These are phyloP conservation scores for Naganishia vishniacii DNA, from an alignment of 768 basidiomycete genomes.

Conservation along the genomic window DNA sequence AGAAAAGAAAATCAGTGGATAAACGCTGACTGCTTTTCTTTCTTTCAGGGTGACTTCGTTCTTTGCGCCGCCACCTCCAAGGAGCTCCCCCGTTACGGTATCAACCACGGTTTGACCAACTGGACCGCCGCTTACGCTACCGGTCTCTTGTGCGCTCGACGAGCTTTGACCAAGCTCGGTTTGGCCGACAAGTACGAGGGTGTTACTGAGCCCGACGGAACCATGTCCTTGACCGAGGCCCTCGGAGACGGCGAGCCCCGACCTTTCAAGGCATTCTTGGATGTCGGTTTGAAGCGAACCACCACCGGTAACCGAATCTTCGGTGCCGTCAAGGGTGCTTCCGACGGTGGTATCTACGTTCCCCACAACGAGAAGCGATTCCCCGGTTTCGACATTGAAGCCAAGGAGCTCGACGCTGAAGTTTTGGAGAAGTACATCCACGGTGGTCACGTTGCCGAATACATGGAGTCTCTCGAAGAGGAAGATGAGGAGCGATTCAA, in stretches of 20 bases:
- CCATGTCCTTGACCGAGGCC: conserved; percentile 71
- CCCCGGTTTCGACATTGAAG: conserved; percentile 92
- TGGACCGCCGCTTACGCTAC: conserved; percentile 99
- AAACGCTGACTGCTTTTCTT: not conserved
- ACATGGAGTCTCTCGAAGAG: conserved; percentile 99
- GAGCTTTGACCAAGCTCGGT: conserved; percentile 88
- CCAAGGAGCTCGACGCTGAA: conserved; percentile 88
- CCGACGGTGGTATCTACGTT: conserved; percentile 94
- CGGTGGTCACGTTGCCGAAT: conserved; percentile 96
- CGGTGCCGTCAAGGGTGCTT: conserved; percentile 97
- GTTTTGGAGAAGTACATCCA: conserved; percentile 95
- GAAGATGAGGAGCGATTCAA: conserved; percentile 99
- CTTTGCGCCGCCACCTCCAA: conserved; percentile 78
- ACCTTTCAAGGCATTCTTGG: conserved; percentile 98
- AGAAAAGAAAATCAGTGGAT: not conserved
- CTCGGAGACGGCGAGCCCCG: conserved; percentile 89
- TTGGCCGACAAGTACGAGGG: conserved; percentile 98
- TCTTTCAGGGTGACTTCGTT: conserved; percentile 80
- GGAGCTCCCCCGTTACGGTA: conserved; percentile 92
- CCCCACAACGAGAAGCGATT: conserved; percentile 97
- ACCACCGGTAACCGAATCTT: conserved; percentile 96
- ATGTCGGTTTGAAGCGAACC: conserved; percentile 95
- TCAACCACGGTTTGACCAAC: conserved; percentile 97
- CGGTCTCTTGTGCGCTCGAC: conserved; percentile 88
- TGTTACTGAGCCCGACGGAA: conserved; percentile 83